Evolutionary conservation across 2,329 filamentous ascomycete species (phyloP).

Genomic region (Ascochyta viciae-villosae): DNA sequence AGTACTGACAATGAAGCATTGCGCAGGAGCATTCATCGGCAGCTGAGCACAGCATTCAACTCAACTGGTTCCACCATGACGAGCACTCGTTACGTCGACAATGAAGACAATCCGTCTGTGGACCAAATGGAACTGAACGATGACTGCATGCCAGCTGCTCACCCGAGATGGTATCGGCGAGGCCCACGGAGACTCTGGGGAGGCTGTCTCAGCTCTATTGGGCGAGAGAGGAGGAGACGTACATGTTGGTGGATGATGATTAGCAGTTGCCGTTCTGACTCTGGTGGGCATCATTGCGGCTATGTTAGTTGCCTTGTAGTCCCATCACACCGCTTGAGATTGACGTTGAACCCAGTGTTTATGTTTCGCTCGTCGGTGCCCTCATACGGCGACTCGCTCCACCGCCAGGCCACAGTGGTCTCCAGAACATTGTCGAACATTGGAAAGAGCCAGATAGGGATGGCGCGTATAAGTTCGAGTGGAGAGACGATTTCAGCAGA

Average conservation of each 20-base stretch:
- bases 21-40: neutral
- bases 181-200: neutral
- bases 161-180: constrained; percentile 1
- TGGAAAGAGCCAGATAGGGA: constrained; percentile 37
- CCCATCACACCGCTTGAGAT: neutral
- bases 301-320: constrained; percentile 19
- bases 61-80: neutral
- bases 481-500: constrained; percentile 49
- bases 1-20: neutral
- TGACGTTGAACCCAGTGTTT: constrained; percentile 19
- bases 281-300: constrained; percentile 28
- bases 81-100: neutral
- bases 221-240: constrained; percentile 8
- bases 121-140: neutral
- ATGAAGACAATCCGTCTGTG: neutral
- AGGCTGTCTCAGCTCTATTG: neutral
- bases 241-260: constrained; percentile 17
- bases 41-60: neutral
- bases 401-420: no score
- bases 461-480: constrained; percentile 32
- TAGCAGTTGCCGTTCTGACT: constrained; percentile 16
- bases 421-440: neutral
- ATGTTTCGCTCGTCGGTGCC: no score
- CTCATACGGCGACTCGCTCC: no score
- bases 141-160: neutral